These are phyloP conservation scores for Dactylellina sp. DNA, from an alignment of 2,329 filamentous ascomycete species.

Conservation along the genomic window DNA sequence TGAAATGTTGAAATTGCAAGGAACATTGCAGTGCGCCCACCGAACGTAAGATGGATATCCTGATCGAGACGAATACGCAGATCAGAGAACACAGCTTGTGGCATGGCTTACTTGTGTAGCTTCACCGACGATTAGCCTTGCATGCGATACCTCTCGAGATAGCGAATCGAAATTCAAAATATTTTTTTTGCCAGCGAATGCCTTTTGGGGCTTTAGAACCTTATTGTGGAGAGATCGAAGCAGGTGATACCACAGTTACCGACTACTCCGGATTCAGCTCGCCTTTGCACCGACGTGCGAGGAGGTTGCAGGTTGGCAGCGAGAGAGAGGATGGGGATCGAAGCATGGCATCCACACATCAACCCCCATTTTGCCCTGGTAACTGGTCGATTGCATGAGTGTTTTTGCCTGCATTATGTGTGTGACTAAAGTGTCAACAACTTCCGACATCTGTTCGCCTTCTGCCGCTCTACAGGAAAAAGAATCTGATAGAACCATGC, in stretches of 20 bases:
- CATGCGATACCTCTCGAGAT: conserved; percentile 19
- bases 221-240: conserved; percentile 15
- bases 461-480: too few relatives aligned
- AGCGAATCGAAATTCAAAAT: conserved; percentile 2
- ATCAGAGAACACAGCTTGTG: conserved; percentile 4
- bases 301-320: too few relatives aligned
- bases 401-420: too few relatives aligned
- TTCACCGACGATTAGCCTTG: conserved; percentile 14
- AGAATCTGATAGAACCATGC: too few relatives aligned
- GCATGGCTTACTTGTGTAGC: conserved; percentile 4
- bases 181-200: conserved; percentile 40
- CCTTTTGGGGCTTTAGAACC: conserved; percentile 8
- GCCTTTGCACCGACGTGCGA: conserved; percentile 6
- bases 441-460: too few relatives aligned
- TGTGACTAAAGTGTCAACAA: too few relatives aligned
- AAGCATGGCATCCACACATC: background rate
- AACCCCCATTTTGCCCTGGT: conserved; percentile 19
- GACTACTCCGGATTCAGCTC: conserved; percentile 20
- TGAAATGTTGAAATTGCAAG: conserved; percentile 37
- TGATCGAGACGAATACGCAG: conserved; percentile 42
- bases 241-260: conserved; percentile 45
- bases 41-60: conserved; percentile 44
- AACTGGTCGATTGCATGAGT: conserved; percentile 3
- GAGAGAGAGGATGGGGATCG: conserved; percentile 19
- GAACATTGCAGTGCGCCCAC: conserved; percentile 27